Conservation (phyloP, 306 rosid species). For the Dryas octopetala region DNA sequence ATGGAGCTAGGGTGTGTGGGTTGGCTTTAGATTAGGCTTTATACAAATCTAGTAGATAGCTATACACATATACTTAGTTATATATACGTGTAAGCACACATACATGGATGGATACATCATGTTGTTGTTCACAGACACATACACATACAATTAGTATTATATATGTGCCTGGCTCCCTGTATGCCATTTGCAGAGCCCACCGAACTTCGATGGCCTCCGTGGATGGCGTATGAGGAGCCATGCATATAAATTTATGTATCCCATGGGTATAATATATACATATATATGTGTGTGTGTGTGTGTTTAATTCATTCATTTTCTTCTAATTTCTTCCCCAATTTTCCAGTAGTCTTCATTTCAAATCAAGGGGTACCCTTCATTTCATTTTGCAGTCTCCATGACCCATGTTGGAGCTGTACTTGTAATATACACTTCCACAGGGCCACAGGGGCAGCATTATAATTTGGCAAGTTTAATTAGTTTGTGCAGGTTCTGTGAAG, state of each 20-base stretch:
- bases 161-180: slow-evolving; percentile 99
- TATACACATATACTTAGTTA: background rate
- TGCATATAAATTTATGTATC: slow-evolving; percentile 49
- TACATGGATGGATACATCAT: background rate
- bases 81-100: background rate
- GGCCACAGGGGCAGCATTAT: too few relatives aligned
- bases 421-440: too few relatives aligned
- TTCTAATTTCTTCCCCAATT: too few relatives aligned
- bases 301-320: too few relatives aligned
- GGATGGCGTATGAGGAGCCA: slow-evolving; percentile 99
- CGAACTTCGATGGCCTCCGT: slow-evolving; percentile 65
- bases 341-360: too few relatives aligned
- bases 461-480: too few relatives aligned
- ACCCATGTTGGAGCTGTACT: too few relatives aligned
- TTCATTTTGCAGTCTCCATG: too few relatives aligned
- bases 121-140: slow-evolving; percentile 3
- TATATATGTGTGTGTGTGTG: too few relatives aligned
- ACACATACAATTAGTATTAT: slow-evolving; percentile 18
- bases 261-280: too few relatives aligned
- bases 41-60: background rate
- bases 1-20: background rate
- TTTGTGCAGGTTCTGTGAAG: too few relatives aligned
- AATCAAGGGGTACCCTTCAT: too few relatives aligned
- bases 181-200: slow-evolving; percentile 92
- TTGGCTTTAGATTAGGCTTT: background rate